These are phyloP conservation scores for Ophiognomonia clavigignenti-juglandacearum DNA, from an alignment of 2,329 filamentous ascomycete genomes.

Conservation along the genomic window DNA sequence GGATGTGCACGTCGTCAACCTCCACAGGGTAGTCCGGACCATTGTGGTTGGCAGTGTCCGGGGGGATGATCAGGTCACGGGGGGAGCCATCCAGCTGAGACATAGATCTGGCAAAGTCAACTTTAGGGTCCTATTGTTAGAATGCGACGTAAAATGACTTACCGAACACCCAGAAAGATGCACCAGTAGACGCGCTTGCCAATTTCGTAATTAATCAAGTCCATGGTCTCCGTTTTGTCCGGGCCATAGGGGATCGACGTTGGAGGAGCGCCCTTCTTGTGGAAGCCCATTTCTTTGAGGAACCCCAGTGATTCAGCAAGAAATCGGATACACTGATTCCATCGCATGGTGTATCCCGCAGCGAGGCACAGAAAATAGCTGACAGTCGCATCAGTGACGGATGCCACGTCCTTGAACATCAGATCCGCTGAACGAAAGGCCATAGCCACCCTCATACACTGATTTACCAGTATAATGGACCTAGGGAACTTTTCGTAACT, in stretches of 20 bases:
- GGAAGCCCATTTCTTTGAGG: conserved; percentile 61
- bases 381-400: conserved; percentile 56
- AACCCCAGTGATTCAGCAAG: conserved; percentile 69
- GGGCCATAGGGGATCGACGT: conserved; percentile 35
- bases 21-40: conserved; percentile 78
- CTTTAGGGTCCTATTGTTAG: too few relatives aligned
- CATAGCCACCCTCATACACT: conserved; percentile 65
- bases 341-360: conserved; percentile 63
- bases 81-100: conserved; percentile 70
- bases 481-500: conserved; percentile 62
- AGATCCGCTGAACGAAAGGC: conserved; percentile 58
- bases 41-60: conserved; percentile 67
- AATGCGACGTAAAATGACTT: too few relatives aligned
- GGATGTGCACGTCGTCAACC: conserved; percentile 79
- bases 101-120: conserved; percentile 53
- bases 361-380: conserved; percentile 71
- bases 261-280: conserved; percentile 41
- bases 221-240: conserved; percentile 45
- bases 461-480: conserved; percentile 64
- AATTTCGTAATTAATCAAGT: conserved; percentile 68
- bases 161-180: conserved; percentile 69
- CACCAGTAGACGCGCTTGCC: conserved; percentile 82
- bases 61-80: conserved; percentile 68
- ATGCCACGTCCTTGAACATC: conserved; percentile 41
- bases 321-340: conserved; percentile 63